A percentile compares a stretch with the other conserved stretches of the same genome.
phyloP scores from a whole-genome alignment of 2,329 filamentous ascomycete species.

The Aspergillus felis region DNA sequence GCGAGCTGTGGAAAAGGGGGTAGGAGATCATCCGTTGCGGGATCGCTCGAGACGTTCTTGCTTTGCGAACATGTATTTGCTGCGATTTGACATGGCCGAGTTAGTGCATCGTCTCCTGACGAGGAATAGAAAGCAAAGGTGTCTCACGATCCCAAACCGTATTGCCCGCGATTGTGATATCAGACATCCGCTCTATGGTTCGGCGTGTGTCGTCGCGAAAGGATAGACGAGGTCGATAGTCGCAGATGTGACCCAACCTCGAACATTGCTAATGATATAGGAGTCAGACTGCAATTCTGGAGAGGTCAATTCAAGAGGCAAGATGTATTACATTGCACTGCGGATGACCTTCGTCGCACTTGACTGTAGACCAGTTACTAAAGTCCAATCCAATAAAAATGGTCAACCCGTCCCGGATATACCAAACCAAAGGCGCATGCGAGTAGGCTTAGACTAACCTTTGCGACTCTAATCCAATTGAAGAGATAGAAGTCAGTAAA shows the following conservation, averaged over 20 bases:
- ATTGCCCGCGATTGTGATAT: conserved; percentile 50
- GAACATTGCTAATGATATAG: conserved; percentile 46
- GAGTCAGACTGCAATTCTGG: conserved; percentile 6
- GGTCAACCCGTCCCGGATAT: background rate
- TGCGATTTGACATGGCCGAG: conserved; percentile 13
- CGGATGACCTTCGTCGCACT: conserved; percentile 55
- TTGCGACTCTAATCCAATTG: conserved; percentile 34
- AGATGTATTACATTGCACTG: conserved; percentile 48
- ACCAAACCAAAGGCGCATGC: background rate
- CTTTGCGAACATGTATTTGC: conserved; percentile 27
- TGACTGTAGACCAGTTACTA: conserved; percentile 35
- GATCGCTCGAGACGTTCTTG: conserved; percentile 26
- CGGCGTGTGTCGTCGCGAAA: conserved; percentile 53
- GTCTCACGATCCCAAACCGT: conserved; percentile 55
- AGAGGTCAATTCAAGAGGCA: background rate
- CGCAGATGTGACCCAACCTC: conserved; percentile 53
- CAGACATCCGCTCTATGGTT: conserved; percentile 49
- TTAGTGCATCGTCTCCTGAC: conserved; percentile 10
- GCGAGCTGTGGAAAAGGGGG: conserved; percentile 52
- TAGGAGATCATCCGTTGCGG: conserved; percentile 43
- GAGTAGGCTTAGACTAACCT: conserved; percentile 24
- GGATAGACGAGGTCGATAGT: conserved; percentile 55
- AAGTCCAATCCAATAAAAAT: background rate
- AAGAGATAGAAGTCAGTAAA: conserved; percentile 10
- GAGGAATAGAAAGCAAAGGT: conserved; percentile 1